phyloP scores from a whole-genome alignment of 306 rosid genomes.

The Prunus davidiana region DNA sequence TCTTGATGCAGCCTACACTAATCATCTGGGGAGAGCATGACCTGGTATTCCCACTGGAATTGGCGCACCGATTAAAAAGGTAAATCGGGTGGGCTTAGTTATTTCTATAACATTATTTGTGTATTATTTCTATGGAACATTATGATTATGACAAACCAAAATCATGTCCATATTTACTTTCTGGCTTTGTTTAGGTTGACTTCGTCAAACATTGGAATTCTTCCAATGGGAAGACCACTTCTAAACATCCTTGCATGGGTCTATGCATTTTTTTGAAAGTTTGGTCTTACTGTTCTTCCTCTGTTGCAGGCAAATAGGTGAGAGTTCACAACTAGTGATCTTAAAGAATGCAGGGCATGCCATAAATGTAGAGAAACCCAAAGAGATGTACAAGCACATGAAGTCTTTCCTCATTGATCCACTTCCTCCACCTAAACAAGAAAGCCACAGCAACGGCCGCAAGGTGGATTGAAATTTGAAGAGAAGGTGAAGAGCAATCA shows the following conservation, averaged over 20 bases:
- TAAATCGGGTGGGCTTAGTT: constrained; percentile 13
- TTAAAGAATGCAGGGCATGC: constrained; percentile 90
- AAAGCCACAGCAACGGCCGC: constrained; percentile 38
- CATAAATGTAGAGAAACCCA: constrained; percentile 69
- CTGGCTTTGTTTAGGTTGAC: not conserved
- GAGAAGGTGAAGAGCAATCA: constrained; percentile 11
- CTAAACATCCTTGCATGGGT: not conserved
- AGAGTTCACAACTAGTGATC: constrained; percentile 54
- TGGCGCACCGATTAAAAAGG: constrained; percentile 79
- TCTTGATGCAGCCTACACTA: constrained; percentile 61
- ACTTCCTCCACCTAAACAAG: constrained; percentile 27
- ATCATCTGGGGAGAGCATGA: constrained; percentile 92
- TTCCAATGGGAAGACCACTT: not conserved
- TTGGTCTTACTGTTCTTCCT: not conserved
- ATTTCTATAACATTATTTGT: not conserved
- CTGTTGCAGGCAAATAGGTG: constrained; percentile 63
- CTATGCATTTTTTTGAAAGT: not conserved
- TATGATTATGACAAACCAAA: not conserved
- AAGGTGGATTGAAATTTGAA: constrained; percentile 42
- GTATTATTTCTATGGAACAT: not conserved
- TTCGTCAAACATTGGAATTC: not conserved
- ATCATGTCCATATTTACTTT: not conserved
- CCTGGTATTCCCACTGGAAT: constrained; percentile 73
- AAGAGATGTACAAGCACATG: constrained; percentile 51
- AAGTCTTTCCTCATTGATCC: constrained; percentile 59